Evolutionary conservation across 2,329 filamentous ascomycete species (phyloP), one percentile per base, ranked within the genome.

Genomic region (Alternaria arborescens): DNA sequence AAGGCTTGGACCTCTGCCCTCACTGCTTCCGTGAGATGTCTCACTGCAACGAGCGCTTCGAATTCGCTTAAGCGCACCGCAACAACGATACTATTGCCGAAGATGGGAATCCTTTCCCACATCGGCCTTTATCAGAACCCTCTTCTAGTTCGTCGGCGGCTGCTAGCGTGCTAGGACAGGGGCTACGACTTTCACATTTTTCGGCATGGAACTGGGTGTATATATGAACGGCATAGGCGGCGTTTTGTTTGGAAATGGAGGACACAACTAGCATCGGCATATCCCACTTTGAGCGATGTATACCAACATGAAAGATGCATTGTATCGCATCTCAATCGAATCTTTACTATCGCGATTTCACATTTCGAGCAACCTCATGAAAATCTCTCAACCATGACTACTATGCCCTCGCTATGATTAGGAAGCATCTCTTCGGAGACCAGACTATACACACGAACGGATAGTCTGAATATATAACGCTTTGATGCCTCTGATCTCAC

Each of bases 1-100:
- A 72, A 47, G 70, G 70, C 8, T 59, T 72, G 14, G 65, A 71
- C 46, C 68, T 72, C 1, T 72, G 70, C 60, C 70, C 70, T 44
- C 70, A 72, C 52, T 72, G 70, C 67, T 72, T 67, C 57, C 68
- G 70, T 11, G 70, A 72, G 55, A 65, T 70, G 64, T 65, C 62
- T 46, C 70, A 72, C 43, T 72, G 70, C 64, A 67, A 67, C 20
- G 70, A 72, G 58, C 56, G 70, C 3, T 72, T 71, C 55, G 68
- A 68, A 12, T 70, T 72, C 18, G 70, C 66, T 52, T 72, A 59
- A 53, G 16, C n/a, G 20, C 3, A 8, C 7, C 8, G 41, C 30
- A 24, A 38, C 12, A 4, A 8, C n/a, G 16, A 10, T 14, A 28
- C 12, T 4, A 4, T 6, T 22, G 34, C 5, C 46, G 26, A 32